Evolutionary conservation across 352 stramenopile genomes (phyloP), one percentile per base, ranked within the genome.

Genomic region (Phytophthora quininea): DNA sequence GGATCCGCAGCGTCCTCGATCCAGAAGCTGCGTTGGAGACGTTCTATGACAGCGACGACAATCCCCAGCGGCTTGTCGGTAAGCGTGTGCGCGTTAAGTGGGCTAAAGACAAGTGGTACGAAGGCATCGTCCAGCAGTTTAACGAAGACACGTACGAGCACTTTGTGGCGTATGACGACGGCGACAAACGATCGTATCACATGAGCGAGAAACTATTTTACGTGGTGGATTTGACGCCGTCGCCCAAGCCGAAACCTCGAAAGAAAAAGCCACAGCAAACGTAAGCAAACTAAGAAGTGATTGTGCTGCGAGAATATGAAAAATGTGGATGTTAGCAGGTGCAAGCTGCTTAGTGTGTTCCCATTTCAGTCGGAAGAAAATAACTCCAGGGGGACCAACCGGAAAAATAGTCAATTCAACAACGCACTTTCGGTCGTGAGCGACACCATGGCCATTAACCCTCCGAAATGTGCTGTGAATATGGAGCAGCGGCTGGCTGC

Each of bases 151-250:
- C 82, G 45, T 94, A 92, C 67, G 86, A 96, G 51, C 89, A 96
- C 61, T 81, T 88, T 38, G 85, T 96, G 30, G 71, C 80, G 40
- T 96, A 96, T 62, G 88, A 96, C 62, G 89, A 96, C 42, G 89
- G 89, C 48, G 89, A 96, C 71, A 85, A 90, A 72, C 82, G 89
- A 24, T 90, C 84, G 52, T 96, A 96, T 55, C 88, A 89, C 59
- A 96, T 96, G 88, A 90, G 86, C 5, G 89, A 96, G 54, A 96
- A 96, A 46, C 76, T 92, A 8, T 96, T 96, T 58, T 93, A 93
- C 61, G 79, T 95, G 24, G 79, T 93, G 51, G 70, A 88, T 27
- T 19, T 64, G 24, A 64, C 70, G 45, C 59, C 73, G 8, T 71
- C 76, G 42, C 56, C 70, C 29, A 83, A 71, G 33, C 42, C 70